Evolutionary conservation across 371 early-diverging fungal genomes (phyloP).

Genomic region (Rhizopus arrhizus): DNA sequence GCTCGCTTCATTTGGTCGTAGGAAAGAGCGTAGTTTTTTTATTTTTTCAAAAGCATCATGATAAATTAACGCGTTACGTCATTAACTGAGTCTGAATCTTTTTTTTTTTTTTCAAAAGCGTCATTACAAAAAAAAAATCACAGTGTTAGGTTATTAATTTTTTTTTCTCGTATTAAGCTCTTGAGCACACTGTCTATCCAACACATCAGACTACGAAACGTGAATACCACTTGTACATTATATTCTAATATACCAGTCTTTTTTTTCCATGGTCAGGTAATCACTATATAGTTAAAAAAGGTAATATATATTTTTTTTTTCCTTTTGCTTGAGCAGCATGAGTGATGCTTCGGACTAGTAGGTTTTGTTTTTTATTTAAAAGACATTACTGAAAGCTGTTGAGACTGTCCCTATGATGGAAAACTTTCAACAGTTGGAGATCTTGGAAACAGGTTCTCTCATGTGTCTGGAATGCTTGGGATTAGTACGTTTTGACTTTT

Average conservation of each 20-base stretch:
- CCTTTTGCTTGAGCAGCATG: conserved; percentile 12
- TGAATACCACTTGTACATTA: conserved; percentile 12
- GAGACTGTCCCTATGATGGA: conserved; percentile 23
- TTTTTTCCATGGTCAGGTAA: conserved; percentile 11
- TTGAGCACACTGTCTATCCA: conserved; percentile 11
- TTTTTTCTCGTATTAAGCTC: no score
- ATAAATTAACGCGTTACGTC: conserved; percentile 11
- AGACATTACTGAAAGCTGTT: conserved; percentile 11
- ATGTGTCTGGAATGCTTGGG: conserved; percentile 24
- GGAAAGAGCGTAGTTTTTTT: conserved; percentile 10
- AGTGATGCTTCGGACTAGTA: conserved; percentile 12
- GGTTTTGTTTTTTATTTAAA: conserved; percentile 11
- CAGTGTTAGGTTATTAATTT: conserved; percentile 6
- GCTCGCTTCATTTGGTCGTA: conserved; percentile 20
- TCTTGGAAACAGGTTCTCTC: conserved; percentile 23
- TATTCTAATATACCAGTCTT: conserved; percentile 13
- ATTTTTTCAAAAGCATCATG: conserved; percentile 10
- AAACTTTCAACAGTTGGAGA: conserved; percentile 21
- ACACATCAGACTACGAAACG: conserved; percentile 12
- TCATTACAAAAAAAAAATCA: no score
- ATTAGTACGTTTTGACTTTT: conserved; percentile 22
- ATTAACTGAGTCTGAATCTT: conserved; percentile 10
- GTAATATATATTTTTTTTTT: conserved; percentile 4
- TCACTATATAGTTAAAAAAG: conserved; percentile 7
- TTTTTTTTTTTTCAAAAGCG: conserved; percentile 7